These are phyloP conservation scores for Penicillium sp. DNA, from an alignment of 2,329 filamentous ascomycete species.

Conservation along the genomic window DNA sequence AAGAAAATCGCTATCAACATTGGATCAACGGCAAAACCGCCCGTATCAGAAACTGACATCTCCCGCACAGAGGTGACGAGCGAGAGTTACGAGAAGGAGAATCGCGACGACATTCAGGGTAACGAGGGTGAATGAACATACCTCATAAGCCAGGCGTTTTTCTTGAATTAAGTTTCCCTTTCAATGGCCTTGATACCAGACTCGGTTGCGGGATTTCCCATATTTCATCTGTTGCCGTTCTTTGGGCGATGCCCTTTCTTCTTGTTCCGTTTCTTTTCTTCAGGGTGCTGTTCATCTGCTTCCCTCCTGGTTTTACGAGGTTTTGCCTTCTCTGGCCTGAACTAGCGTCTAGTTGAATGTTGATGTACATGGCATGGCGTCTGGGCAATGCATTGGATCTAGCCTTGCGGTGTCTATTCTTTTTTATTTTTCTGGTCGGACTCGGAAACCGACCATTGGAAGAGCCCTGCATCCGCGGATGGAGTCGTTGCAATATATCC, in stretches of 20 bases:
- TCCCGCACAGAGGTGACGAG: constrained; percentile 16
- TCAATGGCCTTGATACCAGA: constrained; percentile 19
- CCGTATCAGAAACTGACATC: constrained; percentile 16
- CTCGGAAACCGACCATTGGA: constrained; percentile 10
- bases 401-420: constrained; percentile 7
- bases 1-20: constrained; percentile 44
- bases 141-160: constrained; percentile 8
- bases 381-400: constrained; percentile 25
- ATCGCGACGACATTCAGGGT: constrained; percentile 25
- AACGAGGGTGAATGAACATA: constrained; percentile 20
- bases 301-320: constrained; percentile 12
- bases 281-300: constrained; percentile 4
- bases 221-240: constrained; percentile 9
- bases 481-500: constrained; percentile 14
- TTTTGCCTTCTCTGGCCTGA: constrained; percentile 7
- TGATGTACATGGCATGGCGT: constrained; percentile 28
- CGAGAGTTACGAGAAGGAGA: constrained; percentile 31
- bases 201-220: constrained; percentile 9
- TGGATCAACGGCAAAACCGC: constrained; percentile 27
- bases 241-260: constrained; percentile 16
- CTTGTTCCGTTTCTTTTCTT: constrained; percentile 2
- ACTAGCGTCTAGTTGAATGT: constrained; percentile 4
- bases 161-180: constrained; percentile 11
- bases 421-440: constrained; percentile 4
- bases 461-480: neutral